phyloP scores from a whole-genome alignment of 2,329 filamentous ascomycete species.

The Zymoseptoria crescenta region DNA sequence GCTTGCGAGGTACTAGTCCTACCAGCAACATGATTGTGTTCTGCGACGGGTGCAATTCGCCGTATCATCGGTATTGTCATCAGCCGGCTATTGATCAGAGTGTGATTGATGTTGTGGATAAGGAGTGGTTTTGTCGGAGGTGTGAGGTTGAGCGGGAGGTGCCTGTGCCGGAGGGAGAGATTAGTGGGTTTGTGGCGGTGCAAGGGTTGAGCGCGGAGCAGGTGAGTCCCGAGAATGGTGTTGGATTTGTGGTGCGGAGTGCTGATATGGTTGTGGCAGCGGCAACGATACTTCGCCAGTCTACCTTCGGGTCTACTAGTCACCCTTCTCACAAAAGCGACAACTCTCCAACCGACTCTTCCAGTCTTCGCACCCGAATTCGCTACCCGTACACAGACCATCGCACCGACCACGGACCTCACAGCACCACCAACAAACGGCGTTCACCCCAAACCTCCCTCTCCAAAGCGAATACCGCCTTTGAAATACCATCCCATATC shows the following conservation, averaged over 20 bases:
- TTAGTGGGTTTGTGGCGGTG: constrained; percentile 33
- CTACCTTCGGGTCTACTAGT: constrained; percentile 56
- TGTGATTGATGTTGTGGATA: constrained; percentile 57
- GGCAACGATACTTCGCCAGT: constrained; percentile 48
- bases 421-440: constrained; percentile 15
- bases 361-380: constrained; percentile 51
- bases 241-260: neutral
- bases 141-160: constrained; percentile 48
- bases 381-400: constrained; percentile 10
- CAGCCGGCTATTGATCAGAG: constrained; percentile 65
- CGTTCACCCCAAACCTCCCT: neutral
- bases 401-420: constrained; percentile 25
- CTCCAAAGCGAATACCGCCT: neutral
- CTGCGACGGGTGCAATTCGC: constrained; percentile 71
- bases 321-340: constrained; percentile 55
- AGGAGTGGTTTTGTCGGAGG: constrained; percentile 62
- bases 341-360: constrained; percentile 55
- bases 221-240: constrained; percentile 24
- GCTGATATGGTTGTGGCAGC: constrained; percentile 8
- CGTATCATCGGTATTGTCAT: constrained; percentile 78
- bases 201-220: constrained; percentile 35
- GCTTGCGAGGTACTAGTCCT: constrained; percentile 63
- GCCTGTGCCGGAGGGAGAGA: constrained; percentile 34
- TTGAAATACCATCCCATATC: neutral
- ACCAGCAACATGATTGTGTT: constrained; percentile 74